Percentiles rank a stretch among this genome's conserved stretches.
These are phyloP conservation scores for Serendipita sp. DNA, from an alignment of 768 basidiomycete genomes.

Conservation along the genomic window DNA sequence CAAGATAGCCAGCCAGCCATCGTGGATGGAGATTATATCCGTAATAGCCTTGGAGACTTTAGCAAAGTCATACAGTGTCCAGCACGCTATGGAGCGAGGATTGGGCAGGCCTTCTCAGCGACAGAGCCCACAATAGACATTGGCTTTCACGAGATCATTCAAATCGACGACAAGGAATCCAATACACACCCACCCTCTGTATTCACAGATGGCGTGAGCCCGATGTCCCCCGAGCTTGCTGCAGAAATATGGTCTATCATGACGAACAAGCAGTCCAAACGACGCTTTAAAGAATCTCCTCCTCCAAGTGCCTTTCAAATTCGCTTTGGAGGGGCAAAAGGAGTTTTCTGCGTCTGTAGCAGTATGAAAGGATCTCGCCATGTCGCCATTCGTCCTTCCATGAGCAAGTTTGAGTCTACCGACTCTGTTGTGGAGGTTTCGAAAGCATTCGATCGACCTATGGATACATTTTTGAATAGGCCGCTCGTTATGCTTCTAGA, in stretches of 20 bases:
- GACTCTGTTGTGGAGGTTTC: slow-evolving; percentile 42
- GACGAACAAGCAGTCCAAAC: no score
- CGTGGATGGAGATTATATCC: not conserved
- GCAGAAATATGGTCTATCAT: no score
- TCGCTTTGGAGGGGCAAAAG: not conserved
- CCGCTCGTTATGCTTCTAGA: slow-evolving; percentile 53
- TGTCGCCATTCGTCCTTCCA: slow-evolving; percentile 39
- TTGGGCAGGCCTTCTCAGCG: slow-evolving; percentile 59
- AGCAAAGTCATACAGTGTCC: slow-evolving; percentile 37
- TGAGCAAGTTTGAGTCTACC: slow-evolving; percentile 50
- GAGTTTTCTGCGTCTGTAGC: not conserved
- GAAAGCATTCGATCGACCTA: slow-evolving; percentile 42
- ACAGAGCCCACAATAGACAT: slow-evolving; percentile 42
- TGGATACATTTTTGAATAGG: slow-evolving; percentile 40
- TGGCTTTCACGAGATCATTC: slow-evolving; percentile 23
- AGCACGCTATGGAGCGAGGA: slow-evolving; percentile 52
- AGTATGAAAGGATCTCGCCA: slow-evolving; percentile 7
- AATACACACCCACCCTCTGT: slow-evolving; percentile 18
- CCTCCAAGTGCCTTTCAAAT: not conserved
- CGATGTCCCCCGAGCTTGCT: no score
- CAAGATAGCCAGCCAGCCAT: not conserved
- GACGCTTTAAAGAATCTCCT: no score
- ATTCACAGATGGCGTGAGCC: slow-evolving; percentile 43
- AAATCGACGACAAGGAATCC: slow-evolving; percentile 34
- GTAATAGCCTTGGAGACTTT: not conserved